Conservation (phyloP, 441 rosid genomes). For the Populus hybrid region DNA sequence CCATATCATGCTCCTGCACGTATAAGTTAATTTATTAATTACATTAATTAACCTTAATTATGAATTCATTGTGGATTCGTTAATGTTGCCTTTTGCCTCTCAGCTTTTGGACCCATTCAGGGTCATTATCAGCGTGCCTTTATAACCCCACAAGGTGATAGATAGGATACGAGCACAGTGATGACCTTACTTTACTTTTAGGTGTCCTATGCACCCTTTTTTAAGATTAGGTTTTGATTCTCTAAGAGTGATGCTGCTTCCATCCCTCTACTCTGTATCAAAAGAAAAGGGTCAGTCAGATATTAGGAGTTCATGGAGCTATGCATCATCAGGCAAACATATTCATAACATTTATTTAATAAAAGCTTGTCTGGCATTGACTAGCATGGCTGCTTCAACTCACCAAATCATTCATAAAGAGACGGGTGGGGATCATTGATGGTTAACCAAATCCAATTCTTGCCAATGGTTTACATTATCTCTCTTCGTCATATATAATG, state of each 20-base stretch:
- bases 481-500: not conserved
- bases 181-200: constrained; percentile 21
- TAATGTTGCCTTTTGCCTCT: not conserved
- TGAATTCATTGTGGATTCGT: constrained; percentile 16
- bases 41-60: not conserved
- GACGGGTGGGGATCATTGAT: not conserved
- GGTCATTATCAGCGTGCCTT: constrained; percentile 35
- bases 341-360: too few relatives aligned
- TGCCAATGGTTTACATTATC: constrained; percentile 10
- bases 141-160: constrained; percentile 7
- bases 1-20: constrained; percentile 6
- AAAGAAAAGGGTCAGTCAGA: not conserved
- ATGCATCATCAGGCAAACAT: not conserved
- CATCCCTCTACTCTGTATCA: constrained; percentile 7
- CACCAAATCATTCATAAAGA: constrained; percentile 13
- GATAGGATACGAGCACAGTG: not conserved
- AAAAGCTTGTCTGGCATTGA: constrained; percentile 21
- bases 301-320: not conserved
- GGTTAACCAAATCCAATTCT: constrained; percentile 5
- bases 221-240: constrained; percentile 29
- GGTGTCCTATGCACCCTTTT: constrained; percentile 11
- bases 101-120: not conserved
- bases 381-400: constrained; percentile 21
- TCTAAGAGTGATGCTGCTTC: constrained; percentile 8
- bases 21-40: not conserved